These are phyloP conservation scores for Pseudogymnoascus sp. DNA, from an alignment of 2,329 filamentous ascomycete genomes.

Conservation along the genomic window DNA sequence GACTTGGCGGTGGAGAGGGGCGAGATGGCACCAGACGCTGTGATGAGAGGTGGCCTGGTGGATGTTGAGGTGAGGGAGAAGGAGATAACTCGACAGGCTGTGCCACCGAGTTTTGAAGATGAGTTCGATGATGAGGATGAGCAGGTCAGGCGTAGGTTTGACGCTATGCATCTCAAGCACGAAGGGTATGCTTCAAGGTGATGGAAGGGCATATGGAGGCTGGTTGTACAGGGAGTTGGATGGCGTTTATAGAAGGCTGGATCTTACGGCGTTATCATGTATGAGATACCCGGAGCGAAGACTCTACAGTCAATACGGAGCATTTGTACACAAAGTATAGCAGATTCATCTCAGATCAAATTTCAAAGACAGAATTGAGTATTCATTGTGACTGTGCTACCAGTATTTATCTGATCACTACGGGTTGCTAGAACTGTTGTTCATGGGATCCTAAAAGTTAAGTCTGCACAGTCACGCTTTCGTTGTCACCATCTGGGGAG, in stretches of 20 bases:
- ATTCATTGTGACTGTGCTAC: not conserved
- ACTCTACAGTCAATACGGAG: not conserved
- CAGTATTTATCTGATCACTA: not conserved
- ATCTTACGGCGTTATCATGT: not conserved
- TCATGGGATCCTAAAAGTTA: not conserved
- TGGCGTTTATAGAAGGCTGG: conserved; percentile 1
- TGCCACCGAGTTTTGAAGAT: conserved; percentile 31
- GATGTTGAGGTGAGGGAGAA: conserved; percentile 46
- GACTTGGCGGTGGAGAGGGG: conserved; percentile 45
- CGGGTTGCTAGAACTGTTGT: not conserved
- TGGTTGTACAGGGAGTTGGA: conserved; percentile 8
- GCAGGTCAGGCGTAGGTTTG: conserved; percentile 21
- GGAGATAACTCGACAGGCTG: conserved; percentile 31
- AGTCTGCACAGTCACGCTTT: not conserved
- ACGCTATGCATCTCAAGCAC: conserved; percentile 24
- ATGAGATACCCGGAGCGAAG: conserved; percentile 1
- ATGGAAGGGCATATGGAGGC: conserved; percentile 15
- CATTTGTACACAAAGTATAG: not conserved
- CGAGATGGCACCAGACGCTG: conserved; percentile 21
- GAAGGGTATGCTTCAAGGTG: conserved; percentile 26
- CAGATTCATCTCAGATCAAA: not conserved
- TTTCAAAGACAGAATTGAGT: not conserved
- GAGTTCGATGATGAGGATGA: conserved; percentile 22
- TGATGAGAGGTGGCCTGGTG: conserved; percentile 25
- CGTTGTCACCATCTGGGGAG: not conserved